phyloP scores from a whole-genome alignment of 768 basidiomycete genomes.

The Lactifluus hygrophoroides region DNA sequence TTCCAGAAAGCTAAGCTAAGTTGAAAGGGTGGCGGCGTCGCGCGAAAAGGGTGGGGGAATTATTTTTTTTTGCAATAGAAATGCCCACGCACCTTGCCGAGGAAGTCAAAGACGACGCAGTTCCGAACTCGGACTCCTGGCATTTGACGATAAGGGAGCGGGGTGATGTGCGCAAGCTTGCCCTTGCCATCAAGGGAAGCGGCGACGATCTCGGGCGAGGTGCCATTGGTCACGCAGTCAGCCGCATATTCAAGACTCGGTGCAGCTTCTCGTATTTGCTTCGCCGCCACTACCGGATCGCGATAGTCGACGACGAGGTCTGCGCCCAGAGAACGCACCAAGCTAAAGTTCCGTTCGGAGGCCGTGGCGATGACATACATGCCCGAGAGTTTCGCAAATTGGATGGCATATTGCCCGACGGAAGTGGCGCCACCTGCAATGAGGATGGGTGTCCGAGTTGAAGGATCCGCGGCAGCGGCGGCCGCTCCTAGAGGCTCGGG shows the following conservation, averaged over 20 bases:
- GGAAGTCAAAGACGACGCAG: not conserved
- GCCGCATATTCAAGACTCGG: not conserved
- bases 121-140: not conserved
- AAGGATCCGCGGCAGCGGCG: not conserved
- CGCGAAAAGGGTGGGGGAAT: too few relatives aligned
- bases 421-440: conserved; percentile 28
- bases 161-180: not conserved
- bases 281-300: conserved; percentile 11
- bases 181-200: not conserved
- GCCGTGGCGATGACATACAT: conserved; percentile 29
- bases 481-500: not conserved
- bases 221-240: not conserved
- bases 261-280: conserved; percentile 11
- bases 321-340: conserved; percentile 32
- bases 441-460: conserved; percentile 19
- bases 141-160: not conserved
- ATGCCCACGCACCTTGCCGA: conserved; percentile 4
- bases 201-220: not conserved
- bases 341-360: conserved; percentile 30
- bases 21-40: not conserved
- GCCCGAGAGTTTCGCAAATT: conserved; percentile 27
- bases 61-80: too few relatives aligned
- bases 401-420: conserved; percentile 29
- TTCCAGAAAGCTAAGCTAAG: too few relatives aligned
- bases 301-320: conserved; percentile 27